Evolutionary conservation across 2,329 filamentous ascomycete genomes (phyloP), one percentile per base, ranked within the genome.

Genomic region (Diaporthe citri): DNA sequence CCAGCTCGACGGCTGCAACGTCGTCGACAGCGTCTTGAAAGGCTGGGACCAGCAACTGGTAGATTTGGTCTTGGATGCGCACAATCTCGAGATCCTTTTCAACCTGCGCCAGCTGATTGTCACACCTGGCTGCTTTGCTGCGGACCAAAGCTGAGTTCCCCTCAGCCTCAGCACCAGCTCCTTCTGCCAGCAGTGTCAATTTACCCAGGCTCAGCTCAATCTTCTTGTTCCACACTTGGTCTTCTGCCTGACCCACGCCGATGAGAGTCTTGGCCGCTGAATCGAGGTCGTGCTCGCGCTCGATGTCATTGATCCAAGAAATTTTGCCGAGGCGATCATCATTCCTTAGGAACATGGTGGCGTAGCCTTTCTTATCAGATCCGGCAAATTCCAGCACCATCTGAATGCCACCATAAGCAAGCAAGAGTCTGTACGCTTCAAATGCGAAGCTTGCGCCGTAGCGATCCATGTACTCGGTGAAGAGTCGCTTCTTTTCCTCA

Each of bases 241-340:
- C 90, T 82, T 98, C 96, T 67, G 89, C 88, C 28, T 93, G 86
- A 0, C 94, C 95, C 28, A 96, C 88, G 10, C 90, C 86, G 57
- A 94, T 86, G 62, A 99, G 88, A 0, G 92, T 93, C 56, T 91
- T 86, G 7, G 93, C 92, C 15, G 96, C 96, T 73, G 91, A 89
- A 17, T 90, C 87, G 77, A 95, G 95, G 79, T 98, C 92, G 75
- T 92, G 88, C 81, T 97, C 94, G 34, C 90, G 89, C 76, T 92
- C 88, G 10, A 98, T 89, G 81, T 98, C 96, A 82, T 99, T 97
- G 85, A 99, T 97, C 97, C 97, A 99, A 66, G 93, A 92, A 59
- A 99, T 88, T 79, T 95, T 95, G 39, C 93, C 92, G 76, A 95
- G 91, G 76, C 92, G 89, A 0, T 92, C 90, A 77, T 92, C 90